These are phyloP conservation scores for Lasiodiplodia theobromae DNA, from an alignment of 2,329 filamentous ascomycete species.

Conservation along the genomic window DNA sequence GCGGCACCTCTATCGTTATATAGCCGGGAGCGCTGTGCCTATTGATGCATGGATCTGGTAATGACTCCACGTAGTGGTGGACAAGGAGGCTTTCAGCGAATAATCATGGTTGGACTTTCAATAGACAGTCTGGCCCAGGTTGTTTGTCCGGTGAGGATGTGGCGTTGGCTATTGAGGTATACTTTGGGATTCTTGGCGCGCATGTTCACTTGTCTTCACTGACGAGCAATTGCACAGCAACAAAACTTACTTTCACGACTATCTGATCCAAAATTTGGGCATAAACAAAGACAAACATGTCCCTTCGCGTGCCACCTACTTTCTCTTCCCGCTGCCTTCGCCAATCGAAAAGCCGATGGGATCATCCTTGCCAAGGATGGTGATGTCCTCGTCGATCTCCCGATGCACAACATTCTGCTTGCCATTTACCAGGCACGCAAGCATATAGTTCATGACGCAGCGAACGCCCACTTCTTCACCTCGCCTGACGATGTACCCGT, in stretches of 20 bases:
- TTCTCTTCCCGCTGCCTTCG: constrained; percentile 15
- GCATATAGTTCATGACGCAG: constrained; percentile 74
- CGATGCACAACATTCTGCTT: constrained; percentile 61
- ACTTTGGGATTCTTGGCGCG: neutral
- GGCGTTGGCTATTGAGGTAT: neutral
- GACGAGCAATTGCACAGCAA: no score
- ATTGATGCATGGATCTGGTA: no score
- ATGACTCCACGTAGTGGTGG: no score
- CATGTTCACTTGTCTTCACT: neutral
- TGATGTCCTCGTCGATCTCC: constrained; percentile 51
- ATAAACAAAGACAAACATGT: neutral
- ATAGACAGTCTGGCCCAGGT: neutral
- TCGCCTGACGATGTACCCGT: constrained; percentile 82
- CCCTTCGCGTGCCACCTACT: neutral
- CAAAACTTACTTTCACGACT: no score
- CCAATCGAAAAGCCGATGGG: constrained; percentile 7
- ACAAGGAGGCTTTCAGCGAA: no score
- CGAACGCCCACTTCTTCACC: constrained; percentile 77
- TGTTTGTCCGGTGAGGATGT: neutral
- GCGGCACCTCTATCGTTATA: no score
- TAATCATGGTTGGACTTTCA: no score
- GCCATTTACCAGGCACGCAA: constrained; percentile 75
- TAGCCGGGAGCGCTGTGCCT: no score
- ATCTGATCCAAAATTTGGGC: neutral
- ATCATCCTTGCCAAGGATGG: constrained; percentile 33